phyloP scores from a whole-genome alignment of 495 filamentous ascomycete genomes.

The Xylaria longipes region DNA sequence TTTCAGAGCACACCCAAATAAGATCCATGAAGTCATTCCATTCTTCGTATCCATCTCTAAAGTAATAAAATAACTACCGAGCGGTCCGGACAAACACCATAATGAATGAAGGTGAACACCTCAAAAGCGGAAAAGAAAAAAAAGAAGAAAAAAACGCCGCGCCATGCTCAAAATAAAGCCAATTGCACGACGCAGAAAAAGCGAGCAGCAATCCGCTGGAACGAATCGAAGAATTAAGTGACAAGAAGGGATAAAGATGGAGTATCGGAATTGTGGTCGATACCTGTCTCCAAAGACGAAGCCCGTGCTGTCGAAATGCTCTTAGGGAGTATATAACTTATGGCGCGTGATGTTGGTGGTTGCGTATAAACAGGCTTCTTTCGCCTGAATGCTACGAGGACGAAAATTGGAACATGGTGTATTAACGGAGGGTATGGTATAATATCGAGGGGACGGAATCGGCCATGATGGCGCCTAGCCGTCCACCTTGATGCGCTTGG shows the following conservation, averaged over 20 bases:
- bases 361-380: constrained; percentile 6
- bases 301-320: constrained; percentile 23
- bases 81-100: constrained; percentile 18
- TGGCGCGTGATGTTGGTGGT: constrained; percentile 24
- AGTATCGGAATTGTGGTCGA: constrained; percentile 29
- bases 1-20: constrained; percentile 31
- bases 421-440: neutral
- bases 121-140: no score
- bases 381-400: neutral
- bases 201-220: constrained; percentile 28
- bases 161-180: constrained; percentile 35
- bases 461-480: constrained; percentile 20
- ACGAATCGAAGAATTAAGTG: constrained; percentile 29
- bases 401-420: constrained; percentile 10
- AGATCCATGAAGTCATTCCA: constrained; percentile 35
- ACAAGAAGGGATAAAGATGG: constrained; percentile 29
- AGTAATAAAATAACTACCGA: constrained; percentile 23
- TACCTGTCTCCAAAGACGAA: constrained; percentile 14
- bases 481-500: constrained; percentile 54
- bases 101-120: constrained; percentile 32
- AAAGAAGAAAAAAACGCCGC: constrained; percentile 39
- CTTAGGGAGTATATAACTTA: constrained; percentile 30
- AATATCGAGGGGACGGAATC: neutral
- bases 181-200: constrained; percentile 37
- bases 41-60: constrained; percentile 41